Conservation (phyloP, 2,329 filamentous ascomycete genomes). For the Ceratocystis papillata region DNA sequence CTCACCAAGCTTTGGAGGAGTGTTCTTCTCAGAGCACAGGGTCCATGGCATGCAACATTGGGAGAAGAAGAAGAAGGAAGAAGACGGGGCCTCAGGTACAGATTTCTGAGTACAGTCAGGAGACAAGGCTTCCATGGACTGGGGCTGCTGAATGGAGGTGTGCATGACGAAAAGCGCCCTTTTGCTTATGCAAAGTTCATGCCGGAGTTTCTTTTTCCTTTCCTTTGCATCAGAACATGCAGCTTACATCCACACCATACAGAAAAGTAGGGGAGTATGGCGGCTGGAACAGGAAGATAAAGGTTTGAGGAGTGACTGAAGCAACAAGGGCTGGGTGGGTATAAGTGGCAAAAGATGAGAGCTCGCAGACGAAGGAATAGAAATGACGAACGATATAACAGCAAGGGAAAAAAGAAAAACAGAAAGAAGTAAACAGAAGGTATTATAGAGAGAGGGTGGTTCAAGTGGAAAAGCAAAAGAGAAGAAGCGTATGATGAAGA, state of each 20-base stretch:
- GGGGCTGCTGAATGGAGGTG: not conserved
- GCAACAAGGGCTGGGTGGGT: not conserved
- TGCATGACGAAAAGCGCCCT: slow-evolving; percentile 4
- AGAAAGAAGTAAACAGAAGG: slow-evolving; percentile 10
- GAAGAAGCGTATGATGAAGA: not conserved
- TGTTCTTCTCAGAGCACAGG: slow-evolving; percentile 11
- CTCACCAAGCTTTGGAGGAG: not conserved
- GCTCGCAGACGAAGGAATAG: too few species aligned
- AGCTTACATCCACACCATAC: not conserved
- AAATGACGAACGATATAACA: too few species aligned
- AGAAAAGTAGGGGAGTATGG: not conserved
- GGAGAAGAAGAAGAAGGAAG: slow-evolving; percentile 6
- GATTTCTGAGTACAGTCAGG: not conserved
- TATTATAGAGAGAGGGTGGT: slow-evolving; percentile 4
- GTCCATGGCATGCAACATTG: slow-evolving; percentile 13
- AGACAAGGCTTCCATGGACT: not conserved
- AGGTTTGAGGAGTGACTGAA: not conserved
- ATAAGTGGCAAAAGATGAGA: slow-evolving; percentile 1
- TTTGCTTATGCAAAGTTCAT: not conserved
- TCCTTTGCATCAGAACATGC: not conserved
- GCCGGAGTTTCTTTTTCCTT: not conserved
- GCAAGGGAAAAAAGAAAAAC: not conserved
- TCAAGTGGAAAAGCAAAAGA: not conserved
- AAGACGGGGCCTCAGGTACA: not conserved
- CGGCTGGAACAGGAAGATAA: not conserved